Conservation (phyloP, 176 grass and related monocot genomes). For the Saccharum spontaneum region DNA sequence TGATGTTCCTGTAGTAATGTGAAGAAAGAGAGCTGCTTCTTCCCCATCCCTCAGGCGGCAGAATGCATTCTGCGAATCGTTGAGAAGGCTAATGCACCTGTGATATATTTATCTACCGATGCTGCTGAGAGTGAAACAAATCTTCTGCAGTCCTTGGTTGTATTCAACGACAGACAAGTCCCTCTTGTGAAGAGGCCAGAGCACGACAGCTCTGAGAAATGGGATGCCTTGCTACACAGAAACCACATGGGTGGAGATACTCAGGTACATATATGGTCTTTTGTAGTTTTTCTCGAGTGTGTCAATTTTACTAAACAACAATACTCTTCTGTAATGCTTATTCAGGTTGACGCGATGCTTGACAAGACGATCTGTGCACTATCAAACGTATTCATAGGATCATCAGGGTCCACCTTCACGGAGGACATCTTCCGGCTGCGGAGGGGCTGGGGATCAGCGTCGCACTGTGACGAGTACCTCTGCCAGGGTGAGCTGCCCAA, state of each 20-base stretch:
- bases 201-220: slow-evolving; percentile 76
- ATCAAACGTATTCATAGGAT: slow-evolving; percentile 80
- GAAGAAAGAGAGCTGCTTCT: slow-evolving; percentile 97
- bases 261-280: slow-evolving; percentile 46
- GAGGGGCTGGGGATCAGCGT: slow-evolving; percentile 71
- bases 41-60: slow-evolving; percentile 90
- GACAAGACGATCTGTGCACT: slow-evolving; percentile 92
- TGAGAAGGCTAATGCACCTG: slow-evolving; percentile 70
- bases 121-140: slow-evolving; percentile 74
- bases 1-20: slow-evolving; percentile 60
- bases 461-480: slow-evolving; percentile 86
- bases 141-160: slow-evolving; percentile 74
- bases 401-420: slow-evolving; percentile 88
- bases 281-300: neutral
- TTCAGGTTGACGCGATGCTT: slow-evolving; percentile 91
- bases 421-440: slow-evolving; percentile 85
- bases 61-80: slow-evolving; percentile 67
- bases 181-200: slow-evolving; percentile 80
- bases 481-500: slow-evolving; percentile 85
- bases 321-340: neutral
- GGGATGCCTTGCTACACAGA: slow-evolving; percentile 85
- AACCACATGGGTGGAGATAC: slow-evolving; percentile 71
- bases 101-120: slow-evolving; percentile 91
- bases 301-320: neutral
- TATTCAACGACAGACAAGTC: slow-evolving; percentile 70